These are phyloP conservation scores for Claviceps sp. DNA, from an alignment of 2,329 filamentous ascomycete species.

Conservation along the genomic window DNA sequence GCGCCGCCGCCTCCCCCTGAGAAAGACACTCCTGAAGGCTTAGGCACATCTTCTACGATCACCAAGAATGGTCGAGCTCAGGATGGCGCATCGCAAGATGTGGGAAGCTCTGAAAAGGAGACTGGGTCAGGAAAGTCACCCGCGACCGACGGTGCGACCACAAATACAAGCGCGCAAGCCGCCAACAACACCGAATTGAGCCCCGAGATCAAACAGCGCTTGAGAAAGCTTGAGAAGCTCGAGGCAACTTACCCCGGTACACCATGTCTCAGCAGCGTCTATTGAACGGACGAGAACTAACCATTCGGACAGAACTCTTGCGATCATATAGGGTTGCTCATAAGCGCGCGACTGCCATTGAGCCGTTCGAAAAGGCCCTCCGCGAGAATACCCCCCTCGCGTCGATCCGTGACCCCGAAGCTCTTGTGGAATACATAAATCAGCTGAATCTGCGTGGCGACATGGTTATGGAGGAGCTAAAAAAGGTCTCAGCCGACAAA, in stretches of 20 bases:
- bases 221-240: conserved; percentile 80
- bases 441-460: conserved; percentile 76
- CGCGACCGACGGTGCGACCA: conserved; percentile 4
- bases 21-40: conserved; percentile 16
- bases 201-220: conserved; percentile 57
- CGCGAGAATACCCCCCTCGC: conserved; percentile 87
- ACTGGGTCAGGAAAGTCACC: conserved; percentile 9
- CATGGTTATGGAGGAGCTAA: conserved; percentile 90
- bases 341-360: conserved; percentile 71
- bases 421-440: conserved; percentile 79
- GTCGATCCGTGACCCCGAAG: conserved; percentile 72
- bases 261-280: conserved; percentile 3
- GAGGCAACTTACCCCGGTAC: conserved; percentile 76
- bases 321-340: conserved; percentile 89
- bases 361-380: conserved; percentile 82
- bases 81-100: conserved; percentile 12
- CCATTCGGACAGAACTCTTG: conserved; percentile 51
- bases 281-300: not conserved
- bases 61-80: conserved; percentile 9
- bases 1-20: conserved; percentile 24
- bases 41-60: conserved; percentile 6
- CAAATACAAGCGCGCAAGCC: not conserved
- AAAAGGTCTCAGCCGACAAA: conserved; percentile 69
- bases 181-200: conserved; percentile 42
- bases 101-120: conserved; percentile 10